Base-by-base conservation (phyloP, 2,329 filamentous ascomycete genomes). In the Fusarium albidum region DNA sequence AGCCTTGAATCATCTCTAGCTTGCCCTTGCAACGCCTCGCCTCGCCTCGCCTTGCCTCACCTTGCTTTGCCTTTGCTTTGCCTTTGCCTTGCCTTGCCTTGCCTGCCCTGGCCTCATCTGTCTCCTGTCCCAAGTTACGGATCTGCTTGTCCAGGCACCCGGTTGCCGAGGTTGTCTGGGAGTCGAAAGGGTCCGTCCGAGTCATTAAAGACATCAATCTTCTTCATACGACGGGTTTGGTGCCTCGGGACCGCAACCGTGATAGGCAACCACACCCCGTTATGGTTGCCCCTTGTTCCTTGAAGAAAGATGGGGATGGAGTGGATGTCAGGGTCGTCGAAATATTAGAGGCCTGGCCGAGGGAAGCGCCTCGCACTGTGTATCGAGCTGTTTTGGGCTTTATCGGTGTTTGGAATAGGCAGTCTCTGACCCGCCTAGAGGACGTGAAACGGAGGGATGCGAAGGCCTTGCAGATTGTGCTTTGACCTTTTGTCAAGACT, bases 321-420 rank as follows among this genome's bases (percentile, higher is more conserved):
- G 15, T 47, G 21, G 21, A 21, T 21, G 21, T 21, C 13, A 31
- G 26, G 33, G 32, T 38, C 10, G 33, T 27, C 28, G 33, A 15
- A 35, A 21, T 37, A n/a, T n/a, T n/a, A 33, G 17, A 48, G 38
- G 9, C 21, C 34, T 44, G 18, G 25, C 53, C 53, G 53, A 53
- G 39, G 49, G 34, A 56, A 50, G 45, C 32, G 56, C 46, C 46
- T 49, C 49, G 53, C 52, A 59, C 52, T 59, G 56, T 57, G 34
- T 56, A 43, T 40, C 27, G 34, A 18, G 25, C 11, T 11, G 29
- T 12, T 9, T 12, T n/a, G 11, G 25, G 44, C 26, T 9, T 26
- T 47, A 32, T 47, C 44, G 28, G 27, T 47, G 15, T 39, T 47
- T 47, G 44, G 12, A 37, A 28, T 21, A 21, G 21, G 21, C 21